phyloP scores from a whole-genome alignment of 495 filamentous ascomycete species.

The Neohortaea acidophila region DNA sequence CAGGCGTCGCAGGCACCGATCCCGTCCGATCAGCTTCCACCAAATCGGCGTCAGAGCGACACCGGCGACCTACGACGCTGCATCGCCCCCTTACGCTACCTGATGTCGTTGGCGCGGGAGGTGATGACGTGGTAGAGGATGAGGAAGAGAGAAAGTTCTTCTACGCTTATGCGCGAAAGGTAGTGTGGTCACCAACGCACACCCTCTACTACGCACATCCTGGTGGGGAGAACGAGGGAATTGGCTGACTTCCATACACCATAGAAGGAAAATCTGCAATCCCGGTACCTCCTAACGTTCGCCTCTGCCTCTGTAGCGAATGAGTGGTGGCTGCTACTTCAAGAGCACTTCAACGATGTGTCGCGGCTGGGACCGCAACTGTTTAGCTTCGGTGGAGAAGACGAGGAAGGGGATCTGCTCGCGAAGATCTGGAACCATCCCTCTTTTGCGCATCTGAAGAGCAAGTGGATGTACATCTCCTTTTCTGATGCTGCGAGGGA shows the following conservation, averaged over 20 bases:
- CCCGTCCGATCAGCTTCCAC: too few relatives aligned
- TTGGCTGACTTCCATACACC: too few relatives aligned
- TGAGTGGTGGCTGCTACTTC: constrained; percentile 14
- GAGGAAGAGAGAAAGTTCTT: constrained; percentile 12
- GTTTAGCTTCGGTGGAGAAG: constrained; percentile 13
- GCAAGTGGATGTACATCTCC: constrained; percentile 17
- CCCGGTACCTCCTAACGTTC: constrained; percentile 17
- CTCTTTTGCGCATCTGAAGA: constrained; percentile 11
- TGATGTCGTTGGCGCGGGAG: too few relatives aligned
- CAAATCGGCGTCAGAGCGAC: too few relatives aligned
- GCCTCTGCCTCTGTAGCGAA: constrained; percentile 16
- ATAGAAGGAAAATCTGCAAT: constrained; percentile 11
- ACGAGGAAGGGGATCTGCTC: too few relatives aligned
- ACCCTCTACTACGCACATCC: not conserved
- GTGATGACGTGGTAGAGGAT: too few relatives aligned
- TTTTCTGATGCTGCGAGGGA: constrained; percentile 6
- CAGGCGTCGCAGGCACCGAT: too few relatives aligned
- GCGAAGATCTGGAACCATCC: constrained; percentile 11
- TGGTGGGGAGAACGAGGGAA: not conserved
- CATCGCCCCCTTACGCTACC: too few relatives aligned
- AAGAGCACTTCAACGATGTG: constrained; percentile 7
- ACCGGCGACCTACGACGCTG: too few relatives aligned
- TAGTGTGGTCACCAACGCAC: not conserved
- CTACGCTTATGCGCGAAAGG: constrained; percentile 16
- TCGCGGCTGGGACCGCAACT: constrained; percentile 13